A percentile compares a stretch with the other conserved stretches of the same genome.
phyloP scores from a whole-genome alignment of 768 basidiomycete genomes.

The Psilocybe cubensis region DNA sequence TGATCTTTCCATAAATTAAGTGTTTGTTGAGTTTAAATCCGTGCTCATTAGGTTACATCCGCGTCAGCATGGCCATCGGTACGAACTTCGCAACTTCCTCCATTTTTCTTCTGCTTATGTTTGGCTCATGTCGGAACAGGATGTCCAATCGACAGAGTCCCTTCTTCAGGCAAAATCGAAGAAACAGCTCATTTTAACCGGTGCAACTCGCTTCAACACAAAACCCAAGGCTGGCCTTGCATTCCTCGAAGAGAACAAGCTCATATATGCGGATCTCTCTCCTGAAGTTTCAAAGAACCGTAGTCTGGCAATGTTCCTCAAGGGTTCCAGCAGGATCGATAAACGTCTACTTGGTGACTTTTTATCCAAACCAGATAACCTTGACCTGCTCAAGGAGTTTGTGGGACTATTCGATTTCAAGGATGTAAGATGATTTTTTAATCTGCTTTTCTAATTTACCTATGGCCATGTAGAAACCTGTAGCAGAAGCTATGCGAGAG shows the following conservation, averaged over 20 bases:
- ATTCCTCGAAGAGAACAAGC: slow-evolving; percentile 90
- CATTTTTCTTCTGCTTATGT: neutral
- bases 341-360: slow-evolving; percentile 95
- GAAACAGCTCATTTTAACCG: slow-evolving; percentile 85
- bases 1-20: slow-evolving; percentile 16
- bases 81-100: slow-evolving; percentile 23
- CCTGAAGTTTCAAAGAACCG: slow-evolving; percentile 56
- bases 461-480: slow-evolving; percentile 68
- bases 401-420: slow-evolving; percentile 89
- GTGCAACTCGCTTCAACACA: slow-evolving; percentile 85
- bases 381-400: slow-evolving; percentile 85
- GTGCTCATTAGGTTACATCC: slow-evolving; percentile 31
- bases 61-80: slow-evolving; percentile 66
- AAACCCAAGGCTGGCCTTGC: slow-evolving; percentile 92
- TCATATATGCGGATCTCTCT: slow-evolving; percentile 75
- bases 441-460: neutral
- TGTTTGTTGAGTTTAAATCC: slow-evolving; percentile 12
- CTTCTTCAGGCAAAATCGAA: slow-evolving; percentile 75
- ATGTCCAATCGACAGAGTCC: slow-evolving; percentile 56
- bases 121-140: slow-evolving; percentile 35
- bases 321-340: slow-evolving; percentile 82
- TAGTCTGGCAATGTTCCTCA: slow-evolving; percentile 86
- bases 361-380: slow-evolving; percentile 86
- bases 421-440: slow-evolving; percentile 53
- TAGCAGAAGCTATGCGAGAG: slow-evolving; percentile 96